These are phyloP conservation scores for Gaeumannomyces sp. DNA, from an alignment of 2,329 filamentous ascomycete genomes.

Conservation along the genomic window DNA sequence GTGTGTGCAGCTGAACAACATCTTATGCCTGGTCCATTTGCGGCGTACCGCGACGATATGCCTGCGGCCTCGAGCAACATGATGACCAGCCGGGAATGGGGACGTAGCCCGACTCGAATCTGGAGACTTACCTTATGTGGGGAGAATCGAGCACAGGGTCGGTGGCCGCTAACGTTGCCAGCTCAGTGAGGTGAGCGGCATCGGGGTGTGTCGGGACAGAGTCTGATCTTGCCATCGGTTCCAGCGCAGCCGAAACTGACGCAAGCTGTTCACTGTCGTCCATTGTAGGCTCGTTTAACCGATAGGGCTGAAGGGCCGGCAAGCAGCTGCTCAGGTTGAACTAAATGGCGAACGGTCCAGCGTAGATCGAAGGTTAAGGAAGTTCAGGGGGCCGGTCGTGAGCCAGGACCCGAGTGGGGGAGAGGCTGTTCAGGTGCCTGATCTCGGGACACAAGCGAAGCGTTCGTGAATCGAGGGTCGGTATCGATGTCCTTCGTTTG, in stretches of 20 bases:
- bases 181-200: slow-evolving; percentile 39
- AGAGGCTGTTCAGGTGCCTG: neutral
- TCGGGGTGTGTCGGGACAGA: slow-evolving; percentile 42
- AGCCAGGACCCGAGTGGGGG: neutral
- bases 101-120: neutral
- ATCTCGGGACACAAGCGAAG: neutral
- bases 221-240: slow-evolving; percentile 43
- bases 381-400: neutral
- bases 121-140: slow-evolving; percentile 31
- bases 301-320: neutral
- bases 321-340: neutral
- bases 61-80: too few relatives aligned
- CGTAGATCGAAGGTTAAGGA: neutral
- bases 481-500: neutral
- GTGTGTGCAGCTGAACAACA: neutral
- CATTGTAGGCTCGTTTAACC: slow-evolving; percentile 26
- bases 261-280: slow-evolving; percentile 39
- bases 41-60: neutral
- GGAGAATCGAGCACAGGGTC: slow-evolving; percentile 18
- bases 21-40: neutral
- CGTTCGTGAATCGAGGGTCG: neutral
- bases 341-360: neutral
- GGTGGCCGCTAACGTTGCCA: slow-evolving; percentile 38
- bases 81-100: too few relatives aligned
- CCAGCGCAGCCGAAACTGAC: slow-evolving; percentile 31